Conservation (phyloP, 345 rosid species). For the Syzygium jambos region DNA sequence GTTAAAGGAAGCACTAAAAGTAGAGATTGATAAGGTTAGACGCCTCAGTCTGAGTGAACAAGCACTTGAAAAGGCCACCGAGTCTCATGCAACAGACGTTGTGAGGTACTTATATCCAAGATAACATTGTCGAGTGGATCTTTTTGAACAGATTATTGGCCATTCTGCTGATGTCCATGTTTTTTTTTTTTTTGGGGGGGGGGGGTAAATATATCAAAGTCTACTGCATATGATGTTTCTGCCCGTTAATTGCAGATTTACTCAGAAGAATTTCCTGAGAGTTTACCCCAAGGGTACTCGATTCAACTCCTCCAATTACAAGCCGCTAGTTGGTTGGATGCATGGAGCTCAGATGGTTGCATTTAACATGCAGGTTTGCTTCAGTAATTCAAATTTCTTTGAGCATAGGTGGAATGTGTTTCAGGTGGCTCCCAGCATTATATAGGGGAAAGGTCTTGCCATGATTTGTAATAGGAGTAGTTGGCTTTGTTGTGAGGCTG, state of each 20-base stretch:
- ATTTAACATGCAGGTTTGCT: conserved; percentile 88
- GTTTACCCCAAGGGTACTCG: conserved; percentile 77
- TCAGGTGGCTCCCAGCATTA: background rate
- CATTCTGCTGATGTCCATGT: background rate
- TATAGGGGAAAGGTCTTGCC: background rate
- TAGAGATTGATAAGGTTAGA: conserved; percentile 35
- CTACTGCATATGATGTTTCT: background rate
- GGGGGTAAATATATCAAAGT: background rate
- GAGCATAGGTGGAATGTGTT: background rate
- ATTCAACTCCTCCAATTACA: conserved; percentile 70
- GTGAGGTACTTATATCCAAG: conserved; percentile 25
- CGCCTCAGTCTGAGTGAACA: conserved; percentile 70
- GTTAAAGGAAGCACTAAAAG: conserved; percentile 22
- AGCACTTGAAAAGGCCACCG: conserved; percentile 45
- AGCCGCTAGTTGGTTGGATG: conserved; percentile 78
- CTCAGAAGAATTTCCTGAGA: conserved; percentile 68
- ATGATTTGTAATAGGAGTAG: background rate
- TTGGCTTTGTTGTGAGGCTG: background rate
- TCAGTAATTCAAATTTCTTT: background rate
- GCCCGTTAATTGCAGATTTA: conserved; percentile 33
- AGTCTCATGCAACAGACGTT: conserved; percentile 29
- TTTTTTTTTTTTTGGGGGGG: background rate
- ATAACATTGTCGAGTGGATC: background rate
- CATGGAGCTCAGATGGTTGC: conserved; percentile 99
- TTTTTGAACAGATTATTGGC: background rate